Evolutionary conservation across 2,329 filamentous ascomycete genomes (phyloP).

Genomic region (Cladosporium colombiae): DNA sequence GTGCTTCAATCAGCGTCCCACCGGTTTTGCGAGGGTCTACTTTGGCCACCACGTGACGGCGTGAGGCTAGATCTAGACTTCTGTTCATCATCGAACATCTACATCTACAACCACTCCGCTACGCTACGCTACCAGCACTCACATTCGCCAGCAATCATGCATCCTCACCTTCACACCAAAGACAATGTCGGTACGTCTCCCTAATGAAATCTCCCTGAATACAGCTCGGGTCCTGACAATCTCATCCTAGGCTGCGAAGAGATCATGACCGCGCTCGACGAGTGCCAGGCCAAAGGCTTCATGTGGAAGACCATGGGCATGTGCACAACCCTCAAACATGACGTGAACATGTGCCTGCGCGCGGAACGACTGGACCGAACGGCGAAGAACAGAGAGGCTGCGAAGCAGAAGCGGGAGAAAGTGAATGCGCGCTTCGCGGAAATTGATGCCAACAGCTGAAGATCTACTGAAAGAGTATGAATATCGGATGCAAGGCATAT

Average conservation of each 20-base stretch:
- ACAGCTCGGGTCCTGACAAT: slow-evolving; percentile 17
- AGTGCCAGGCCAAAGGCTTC: slow-evolving; percentile 92
- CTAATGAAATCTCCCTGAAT: fast-evolving
- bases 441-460: slow-evolving; percentile 69
- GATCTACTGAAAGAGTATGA: not conserved
- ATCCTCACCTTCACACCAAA: slow-evolving; percentile 94
- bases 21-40: slow-evolving; percentile 2
- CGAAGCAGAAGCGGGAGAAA: slow-evolving; percentile 69
- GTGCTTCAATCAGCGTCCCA: slow-evolving; percentile 15
- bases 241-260: slow-evolving; percentile 79
- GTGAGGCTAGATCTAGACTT: slow-evolving; percentile 10
- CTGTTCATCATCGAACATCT: not conserved
- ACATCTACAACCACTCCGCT: no score
- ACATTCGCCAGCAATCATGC: slow-evolving; percentile 61
- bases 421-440: slow-evolving; percentile 79
- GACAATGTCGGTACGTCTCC: slow-evolving; percentile 73
- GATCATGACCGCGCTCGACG: slow-evolving; percentile 88
- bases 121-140: slow-evolving; percentile 3
- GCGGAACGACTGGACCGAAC: slow-evolving; percentile 78
- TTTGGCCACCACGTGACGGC: slow-evolving; percentile 10
- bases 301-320: slow-evolving; percentile 86
- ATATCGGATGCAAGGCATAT: not conserved
- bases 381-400: slow-evolving; percentile 69
- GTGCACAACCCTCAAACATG: slow-evolving; percentile 82
- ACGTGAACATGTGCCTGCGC: slow-evolving; percentile 82